Percentiles rank a stretch among this genome's conserved stretches.
These are phyloP conservation scores for cucumber (Cucumis sativus) DNA, from an alignment of 306 rosid species.

Conservation along the genomic window DNA sequence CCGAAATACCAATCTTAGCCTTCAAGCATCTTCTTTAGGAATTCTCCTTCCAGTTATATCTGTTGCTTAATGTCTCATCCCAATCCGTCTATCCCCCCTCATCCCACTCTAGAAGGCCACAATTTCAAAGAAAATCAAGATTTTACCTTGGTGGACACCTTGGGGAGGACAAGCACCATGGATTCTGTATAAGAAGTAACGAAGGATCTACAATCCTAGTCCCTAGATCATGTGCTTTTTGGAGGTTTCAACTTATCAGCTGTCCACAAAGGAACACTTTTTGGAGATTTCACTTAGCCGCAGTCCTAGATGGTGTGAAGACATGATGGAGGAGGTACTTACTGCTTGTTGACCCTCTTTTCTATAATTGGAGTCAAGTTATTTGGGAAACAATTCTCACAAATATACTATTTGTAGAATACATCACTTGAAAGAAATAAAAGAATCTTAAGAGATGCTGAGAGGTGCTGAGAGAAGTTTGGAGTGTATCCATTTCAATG, in stretches of 20 bases:
- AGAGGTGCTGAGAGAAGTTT: background rate
- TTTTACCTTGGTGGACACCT: no score
- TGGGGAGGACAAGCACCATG: background rate
- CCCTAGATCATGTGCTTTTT: no score
- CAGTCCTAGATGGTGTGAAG: background rate
- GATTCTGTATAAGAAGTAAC: background rate
- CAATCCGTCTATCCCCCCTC: background rate
- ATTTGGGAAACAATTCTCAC: background rate
- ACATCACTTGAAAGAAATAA: background rate
- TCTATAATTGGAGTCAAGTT: background rate
- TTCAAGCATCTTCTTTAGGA: background rate
- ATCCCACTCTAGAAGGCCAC: background rate
- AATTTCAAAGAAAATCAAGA: background rate
- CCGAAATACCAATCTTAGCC: background rate
- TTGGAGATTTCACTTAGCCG: background rate
- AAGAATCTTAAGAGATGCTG: background rate
- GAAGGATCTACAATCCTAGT: no score
- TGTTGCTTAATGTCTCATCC: background rate
- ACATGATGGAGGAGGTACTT: background rate
- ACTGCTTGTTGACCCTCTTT: background rate
- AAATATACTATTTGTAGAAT: background rate
- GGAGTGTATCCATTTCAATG: background rate
- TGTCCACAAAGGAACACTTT: no score
- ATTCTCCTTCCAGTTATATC: background rate
- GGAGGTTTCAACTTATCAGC: no score